phyloP scores from a whole-genome alignment of 2,329 filamentous ascomycete species.

The Xylaria sp. region DNA sequence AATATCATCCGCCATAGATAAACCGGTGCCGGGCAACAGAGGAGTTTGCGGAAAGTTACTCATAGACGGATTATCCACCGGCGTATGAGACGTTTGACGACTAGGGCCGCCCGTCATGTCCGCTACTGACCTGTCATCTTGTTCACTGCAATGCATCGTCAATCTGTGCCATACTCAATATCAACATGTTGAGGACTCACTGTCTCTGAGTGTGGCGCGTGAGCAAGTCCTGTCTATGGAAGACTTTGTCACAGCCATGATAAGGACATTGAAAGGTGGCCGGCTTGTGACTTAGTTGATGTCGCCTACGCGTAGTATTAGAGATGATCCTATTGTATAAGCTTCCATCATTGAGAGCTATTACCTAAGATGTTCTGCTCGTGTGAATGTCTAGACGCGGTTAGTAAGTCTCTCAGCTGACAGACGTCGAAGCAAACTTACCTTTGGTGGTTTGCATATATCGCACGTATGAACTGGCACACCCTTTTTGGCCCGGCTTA shows the following conservation, averaged over 20 bases:
- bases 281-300: constrained; percentile 69
- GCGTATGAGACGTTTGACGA: constrained; percentile 46
- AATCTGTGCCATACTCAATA: constrained; percentile 27
- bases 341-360: constrained; percentile 16
- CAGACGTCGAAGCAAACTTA: constrained; percentile 44
- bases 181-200: constrained; percentile 50
- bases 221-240: constrained; percentile 69
- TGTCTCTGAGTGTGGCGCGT: constrained; percentile 66
- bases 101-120: constrained; percentile 43
- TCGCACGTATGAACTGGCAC: constrained; percentile 68
- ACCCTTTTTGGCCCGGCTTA: constrained; percentile 69
- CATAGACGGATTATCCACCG: constrained; percentile 34
- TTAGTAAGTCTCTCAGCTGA: constrained; percentile 38
- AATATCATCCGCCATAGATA: constrained; percentile 43
- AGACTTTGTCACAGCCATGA: constrained; percentile 66
- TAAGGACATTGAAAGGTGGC: constrained; percentile 63
- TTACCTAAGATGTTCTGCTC: constrained; percentile 71
- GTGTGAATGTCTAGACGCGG: constrained; percentile 65
- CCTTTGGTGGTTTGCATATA: constrained; percentile 63
- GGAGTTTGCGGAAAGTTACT: constrained; percentile 34
- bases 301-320: constrained; percentile 58
- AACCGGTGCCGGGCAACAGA: constrained; percentile 24
- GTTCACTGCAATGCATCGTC: constrained; percentile 52
- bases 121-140: constrained; percentile 55
- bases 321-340: constrained; percentile 37